Percentiles rank a stretch among this genome's conserved stretches.
Evolutionary conservation across 2,329 filamentous ascomycete genomes (phyloP).

Genomic region (Fusarium nanum): DNA sequence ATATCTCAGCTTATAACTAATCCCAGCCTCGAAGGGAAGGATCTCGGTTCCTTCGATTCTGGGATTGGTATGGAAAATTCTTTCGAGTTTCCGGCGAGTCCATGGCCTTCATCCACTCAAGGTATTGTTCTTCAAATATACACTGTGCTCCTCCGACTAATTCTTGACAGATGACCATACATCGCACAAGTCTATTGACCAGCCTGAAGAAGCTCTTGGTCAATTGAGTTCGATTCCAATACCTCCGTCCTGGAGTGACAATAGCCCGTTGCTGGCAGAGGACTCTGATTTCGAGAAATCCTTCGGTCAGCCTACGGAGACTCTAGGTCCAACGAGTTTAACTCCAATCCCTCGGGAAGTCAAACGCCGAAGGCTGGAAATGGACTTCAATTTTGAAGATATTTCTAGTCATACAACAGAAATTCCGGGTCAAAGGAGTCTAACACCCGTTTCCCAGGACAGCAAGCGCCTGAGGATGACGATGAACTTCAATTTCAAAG

Average conservation of each 20-base stretch:
- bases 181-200: not conserved
- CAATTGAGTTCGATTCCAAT: not conserved
- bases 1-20: conserved; percentile 8
- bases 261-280: not conserved
- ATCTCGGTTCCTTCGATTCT: conserved; percentile 34
- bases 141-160: not conserved
- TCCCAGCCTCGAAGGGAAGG: conserved; percentile 30
- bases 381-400: not conserved
- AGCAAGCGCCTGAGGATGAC: not conserved
- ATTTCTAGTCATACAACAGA: not conserved
- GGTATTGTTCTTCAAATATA: conserved; percentile 18
- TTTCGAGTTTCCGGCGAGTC: conserved; percentile 14
- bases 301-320: not conserved
- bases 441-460: not conserved
- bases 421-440: not conserved
- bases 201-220: not conserved
- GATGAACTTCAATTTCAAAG: not conserved
- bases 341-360: not conserved
- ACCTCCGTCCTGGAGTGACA: not conserved
- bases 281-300: not conserved
- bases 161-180: not conserved
- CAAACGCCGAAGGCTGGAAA: not conserved
- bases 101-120: conserved; percentile 28
- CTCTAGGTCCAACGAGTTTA: not conserved
- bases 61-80: conserved; percentile 35